phyloP scores from a whole-genome alignment of 2,329 filamentous ascomycete genomes.

The Neonectria magnoliae region DNA sequence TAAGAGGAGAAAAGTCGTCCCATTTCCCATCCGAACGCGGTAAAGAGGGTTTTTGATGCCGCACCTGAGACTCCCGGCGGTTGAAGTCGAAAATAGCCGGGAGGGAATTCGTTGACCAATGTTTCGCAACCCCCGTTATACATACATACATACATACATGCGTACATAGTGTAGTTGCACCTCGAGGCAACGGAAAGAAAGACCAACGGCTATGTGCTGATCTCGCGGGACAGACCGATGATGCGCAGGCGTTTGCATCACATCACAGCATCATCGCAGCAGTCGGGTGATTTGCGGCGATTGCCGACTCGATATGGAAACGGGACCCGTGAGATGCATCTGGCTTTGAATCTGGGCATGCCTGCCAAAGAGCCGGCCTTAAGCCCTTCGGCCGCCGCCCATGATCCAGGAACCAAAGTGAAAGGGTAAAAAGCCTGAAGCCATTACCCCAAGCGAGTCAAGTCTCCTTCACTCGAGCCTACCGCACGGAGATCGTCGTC shows the following conservation, averaged over 20 bases:
- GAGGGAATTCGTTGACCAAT: neutral
- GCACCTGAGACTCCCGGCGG: conserved; percentile 32
- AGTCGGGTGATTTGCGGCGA: conserved; percentile 33
- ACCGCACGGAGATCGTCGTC: conserved; percentile 40
- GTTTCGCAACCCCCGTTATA: conserved; percentile 7
- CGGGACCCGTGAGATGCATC: conserved; percentile 36
- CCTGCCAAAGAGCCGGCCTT: conserved; percentile 43
- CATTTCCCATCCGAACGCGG: conserved; percentile 23
- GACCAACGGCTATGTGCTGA: conserved; percentile 12
- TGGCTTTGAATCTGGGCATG: conserved; percentile 35
- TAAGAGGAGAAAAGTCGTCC: conserved; percentile 29
- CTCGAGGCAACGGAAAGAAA: neutral
- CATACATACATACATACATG: neutral
- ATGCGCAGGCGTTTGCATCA: conserved; percentile 38
- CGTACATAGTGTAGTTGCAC: neutral
- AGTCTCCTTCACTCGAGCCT: conserved; percentile 37
- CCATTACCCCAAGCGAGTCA: conserved; percentile 39
- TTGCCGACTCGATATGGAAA: conserved; percentile 33
- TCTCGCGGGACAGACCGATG: conserved; percentile 25
- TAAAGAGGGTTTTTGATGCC: conserved; percentile 23
- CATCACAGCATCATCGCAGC: conserved; percentile 25
- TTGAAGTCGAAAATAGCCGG: conserved; percentile 22
- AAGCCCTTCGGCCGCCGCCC: conserved; percentile 46
- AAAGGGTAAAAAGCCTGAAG: conserved; percentile 30
- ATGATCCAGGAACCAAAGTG: conserved; percentile 33